Conservation (phyloP, 2,329 filamentous ascomycete genomes). For the Ascocoryne sarcoides region DNA sequence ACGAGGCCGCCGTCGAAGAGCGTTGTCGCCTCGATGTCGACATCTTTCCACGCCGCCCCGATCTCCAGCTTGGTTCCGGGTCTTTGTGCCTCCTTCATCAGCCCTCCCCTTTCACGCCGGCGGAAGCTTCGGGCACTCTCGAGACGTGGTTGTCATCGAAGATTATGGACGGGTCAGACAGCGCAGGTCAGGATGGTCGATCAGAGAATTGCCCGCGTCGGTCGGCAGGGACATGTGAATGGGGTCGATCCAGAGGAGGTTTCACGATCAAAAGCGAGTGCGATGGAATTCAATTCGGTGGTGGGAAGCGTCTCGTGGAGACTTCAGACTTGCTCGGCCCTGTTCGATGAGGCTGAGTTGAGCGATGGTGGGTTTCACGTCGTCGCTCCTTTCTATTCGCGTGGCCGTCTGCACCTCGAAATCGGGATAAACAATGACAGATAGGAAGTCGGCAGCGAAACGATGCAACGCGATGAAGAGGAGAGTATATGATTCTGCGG, state of each 20-base stretch:
- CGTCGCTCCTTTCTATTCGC: no score
- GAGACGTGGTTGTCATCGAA: constrained; percentile 16
- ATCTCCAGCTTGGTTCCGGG: constrained; percentile 19
- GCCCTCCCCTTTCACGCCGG: constrained; percentile 13
- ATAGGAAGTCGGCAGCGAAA: no score
- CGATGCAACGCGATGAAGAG: no score
- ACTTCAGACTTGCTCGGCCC: not conserved
- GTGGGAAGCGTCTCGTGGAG: not conserved
- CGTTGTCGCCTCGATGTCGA: constrained; percentile 49
- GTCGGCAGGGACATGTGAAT: no score
- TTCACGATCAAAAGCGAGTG: no score
- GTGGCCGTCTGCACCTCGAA: no score
- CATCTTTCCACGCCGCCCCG: constrained; percentile 35
- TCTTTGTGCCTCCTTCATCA: constrained; percentile 20
- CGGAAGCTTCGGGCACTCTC: constrained; percentile 16
- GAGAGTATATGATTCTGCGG: no score
- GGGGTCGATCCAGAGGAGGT: no score
- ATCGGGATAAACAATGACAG: no score
- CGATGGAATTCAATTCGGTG: no score
- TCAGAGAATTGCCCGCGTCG: no score
- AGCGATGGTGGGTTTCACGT: not conserved
- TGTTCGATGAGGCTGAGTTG: constrained; percentile 16
- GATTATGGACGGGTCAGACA: not conserved
- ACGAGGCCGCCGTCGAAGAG: constrained; percentile 55
- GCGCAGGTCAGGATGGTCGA: no score